Evolutionary conservation across 208 protist species (phyloP), one percentile per base, ranked within the genome.

Genomic region (Acanthamoeba healyi): DNA sequence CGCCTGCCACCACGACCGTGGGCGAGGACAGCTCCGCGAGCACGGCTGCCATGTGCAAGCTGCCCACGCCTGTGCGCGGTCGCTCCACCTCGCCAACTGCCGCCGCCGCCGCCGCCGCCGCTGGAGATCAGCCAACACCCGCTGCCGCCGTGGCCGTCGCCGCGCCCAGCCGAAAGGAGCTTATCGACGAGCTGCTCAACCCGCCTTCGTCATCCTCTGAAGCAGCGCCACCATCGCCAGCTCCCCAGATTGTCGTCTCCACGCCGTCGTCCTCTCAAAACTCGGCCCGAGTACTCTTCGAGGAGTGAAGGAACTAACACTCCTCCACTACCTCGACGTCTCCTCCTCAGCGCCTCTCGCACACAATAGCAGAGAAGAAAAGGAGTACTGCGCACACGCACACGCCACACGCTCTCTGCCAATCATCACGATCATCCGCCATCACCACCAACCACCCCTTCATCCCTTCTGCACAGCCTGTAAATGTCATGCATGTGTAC

Each of bases 401-500:
- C n/a, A n/a, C n/a, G n/a, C n/a, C n/a, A n/a, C n/a, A n/a, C n/a
- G 51, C 7, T 17, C 63, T 72, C n/a, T 72, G 26, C n/a, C 2
- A 12, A 36, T 19, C 63, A n/a, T n/a, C n/a, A n/a, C n/a, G n/a
- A n/a, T n/a, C n/a, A 3, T 74, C 51, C 17, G 9, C 15, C 36
- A 24, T 22, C 65, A 40, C 24, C 12, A 40, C 7, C 29, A 3
- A n/a, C 32, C 2, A 0, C 61, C 9, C 15, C 61, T 38, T 70
- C 15, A 70, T 24, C 56, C 22, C 22, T 7, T 63, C 56, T 24
- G 24, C n/a, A 67, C 38, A 46, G 70, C 29, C 70, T 79, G 70
- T 79, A 79, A 40, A 79, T 79, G 38, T 79, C 70, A 79, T 79
- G 32, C 70, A 79, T 46, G 32, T 46, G 70, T 79, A 79, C 70